These are phyloP conservation scores for Phytophthora tubulina DNA, from an alignment of 352 stramenopile genomes.

Conservation along the genomic window DNA sequence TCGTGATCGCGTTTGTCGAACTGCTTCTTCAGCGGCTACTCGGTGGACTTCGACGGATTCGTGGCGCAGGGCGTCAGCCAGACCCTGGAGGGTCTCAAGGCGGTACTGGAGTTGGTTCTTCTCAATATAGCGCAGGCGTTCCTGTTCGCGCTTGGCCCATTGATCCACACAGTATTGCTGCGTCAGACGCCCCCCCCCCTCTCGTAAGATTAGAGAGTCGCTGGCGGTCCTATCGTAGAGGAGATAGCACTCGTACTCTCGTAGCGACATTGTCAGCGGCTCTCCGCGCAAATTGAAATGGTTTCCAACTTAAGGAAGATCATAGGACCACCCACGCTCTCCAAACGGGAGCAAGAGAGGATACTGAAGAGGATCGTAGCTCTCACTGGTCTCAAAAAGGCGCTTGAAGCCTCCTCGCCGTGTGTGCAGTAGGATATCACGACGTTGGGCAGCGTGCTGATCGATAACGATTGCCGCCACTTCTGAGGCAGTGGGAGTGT, in stretches of 20 bases:
- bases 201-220: neutral
- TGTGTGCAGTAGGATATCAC: neutral
- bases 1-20: neutral
- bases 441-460: neutral
- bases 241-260: slow-evolving; percentile 4
- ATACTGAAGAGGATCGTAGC: slow-evolving; percentile 12
- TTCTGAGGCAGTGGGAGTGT: slow-evolving; percentile 7
- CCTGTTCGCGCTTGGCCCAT: slow-evolving; percentile 14
- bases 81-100: neutral
- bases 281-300: neutral
- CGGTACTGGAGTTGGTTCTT: neutral
- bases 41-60: neutral
- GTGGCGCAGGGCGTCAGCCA: neutral
- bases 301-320: neutral
- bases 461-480: slow-evolving; percentile 14
- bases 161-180: slow-evolving; percentile 23
- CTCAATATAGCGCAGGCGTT: neutral
- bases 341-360: slow-evolving; percentile 9
- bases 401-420: neutral
- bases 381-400: slow-evolving; percentile 1
- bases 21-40: neutral
- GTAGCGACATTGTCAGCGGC: slow-evolving; percentile 9
- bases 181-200: neutral
- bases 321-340: slow-evolving; percentile 2
- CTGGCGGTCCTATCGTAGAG: neutral